Conservation (phyloP, 1,284 basidiomycete genomes). For the Wolfiporia cocos region DNA sequence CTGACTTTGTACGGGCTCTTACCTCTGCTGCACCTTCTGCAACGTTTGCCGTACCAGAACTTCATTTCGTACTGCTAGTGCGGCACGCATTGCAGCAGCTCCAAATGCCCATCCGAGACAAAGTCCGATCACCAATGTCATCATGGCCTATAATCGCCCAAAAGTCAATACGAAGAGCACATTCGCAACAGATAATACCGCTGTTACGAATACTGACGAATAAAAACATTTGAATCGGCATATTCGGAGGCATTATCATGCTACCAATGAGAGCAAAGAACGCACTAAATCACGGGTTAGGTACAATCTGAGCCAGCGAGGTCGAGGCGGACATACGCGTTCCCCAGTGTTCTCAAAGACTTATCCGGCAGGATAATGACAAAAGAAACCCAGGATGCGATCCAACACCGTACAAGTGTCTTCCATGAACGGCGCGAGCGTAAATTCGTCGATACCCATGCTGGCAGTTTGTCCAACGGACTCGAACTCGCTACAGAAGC, state of each 20-base stretch:
- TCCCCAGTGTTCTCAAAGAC: constrained; percentile 25
- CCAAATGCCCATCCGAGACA: constrained; percentile 74
- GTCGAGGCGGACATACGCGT: constrained; percentile 21
- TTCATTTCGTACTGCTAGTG: constrained; percentile 48
- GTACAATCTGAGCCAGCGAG: not conserved
- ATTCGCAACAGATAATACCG: not conserved
- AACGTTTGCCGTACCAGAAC: constrained; percentile 42
- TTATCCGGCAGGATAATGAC: constrained; percentile 25
- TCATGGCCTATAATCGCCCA: constrained; percentile 37
- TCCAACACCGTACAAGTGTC: constrained; percentile 26
- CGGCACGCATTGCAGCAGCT: constrained; percentile 65
- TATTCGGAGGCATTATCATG: constrained; percentile 29
- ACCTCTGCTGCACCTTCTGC: constrained; percentile 41
- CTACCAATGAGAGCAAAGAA: constrained; percentile 31
- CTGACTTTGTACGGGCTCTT: constrained; percentile 14
- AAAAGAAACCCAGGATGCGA: constrained; percentile 25
- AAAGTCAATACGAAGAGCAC: not conserved
- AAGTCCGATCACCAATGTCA: constrained; percentile 52
- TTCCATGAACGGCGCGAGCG: constrained; percentile 23
- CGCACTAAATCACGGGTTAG: constrained; percentile 17
- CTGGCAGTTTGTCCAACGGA: constrained; percentile 18
- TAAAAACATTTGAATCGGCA: constrained; percentile 32
- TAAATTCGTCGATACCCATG: constrained; percentile 26
- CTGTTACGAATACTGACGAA: constrained; percentile 22
- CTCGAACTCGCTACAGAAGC: no score